phyloP scores from a whole-genome alignment of 257 asterid species.

The Nicotiana paniculata region DNA sequence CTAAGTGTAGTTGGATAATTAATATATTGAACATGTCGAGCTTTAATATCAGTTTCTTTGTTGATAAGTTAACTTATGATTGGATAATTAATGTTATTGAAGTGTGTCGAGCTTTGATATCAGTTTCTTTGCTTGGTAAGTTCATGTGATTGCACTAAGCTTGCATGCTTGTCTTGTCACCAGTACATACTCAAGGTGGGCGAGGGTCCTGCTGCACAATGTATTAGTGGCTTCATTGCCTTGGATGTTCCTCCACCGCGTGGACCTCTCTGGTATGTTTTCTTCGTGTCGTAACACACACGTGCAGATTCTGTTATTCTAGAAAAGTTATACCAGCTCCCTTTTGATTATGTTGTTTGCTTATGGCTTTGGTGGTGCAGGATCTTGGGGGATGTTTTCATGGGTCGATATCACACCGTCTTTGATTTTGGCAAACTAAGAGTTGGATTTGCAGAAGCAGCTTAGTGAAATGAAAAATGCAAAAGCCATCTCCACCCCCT shows the following conservation, averaged over 20 bases:
- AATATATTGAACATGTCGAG: too few species aligned
- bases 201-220: conserved; percentile 60
- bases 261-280: conserved; percentile 73
- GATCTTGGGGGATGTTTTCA: conserved; percentile 92
- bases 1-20: neutral
- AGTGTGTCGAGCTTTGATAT: neutral
- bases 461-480: conserved; percentile 28
- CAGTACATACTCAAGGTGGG: conserved; percentile 77
- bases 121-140: neutral
- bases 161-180: neutral
- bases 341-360: neutral
- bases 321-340: neutral
- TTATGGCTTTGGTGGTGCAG: conserved; percentile 30
- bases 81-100: neutral
- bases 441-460: conserved; percentile 96
- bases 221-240: conserved; percentile 69
- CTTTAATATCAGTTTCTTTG: too few species aligned
- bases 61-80: too few species aligned
- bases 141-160: neutral
- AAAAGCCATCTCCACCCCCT: neutral
- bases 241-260: conserved; percentile 76
- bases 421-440: conserved; percentile 66
- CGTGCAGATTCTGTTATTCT: neutral
- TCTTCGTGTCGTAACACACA: neutral
- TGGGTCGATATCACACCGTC: conserved; percentile 94